Evolutionary conservation across 1,284 basidiomycete species (phyloP).

Genomic region (Somion occarium): DNA sequence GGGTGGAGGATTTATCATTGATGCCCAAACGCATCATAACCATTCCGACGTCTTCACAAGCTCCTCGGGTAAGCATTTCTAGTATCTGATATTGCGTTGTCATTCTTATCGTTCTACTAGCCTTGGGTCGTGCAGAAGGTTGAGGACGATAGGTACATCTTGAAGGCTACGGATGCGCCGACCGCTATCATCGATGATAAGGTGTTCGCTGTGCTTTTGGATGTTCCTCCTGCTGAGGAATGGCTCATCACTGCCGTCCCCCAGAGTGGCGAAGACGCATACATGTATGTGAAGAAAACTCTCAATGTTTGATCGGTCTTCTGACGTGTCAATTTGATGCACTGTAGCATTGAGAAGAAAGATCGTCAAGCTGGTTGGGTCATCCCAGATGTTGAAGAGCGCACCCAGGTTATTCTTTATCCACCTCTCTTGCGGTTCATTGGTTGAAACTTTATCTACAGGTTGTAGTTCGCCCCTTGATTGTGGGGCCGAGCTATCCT

Average conservation of each 20-base stretch:
- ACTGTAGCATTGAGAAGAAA: no score
- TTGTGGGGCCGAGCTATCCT: background rate
- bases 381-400: no score
- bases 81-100: no score
- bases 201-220: slow-evolving; percentile 3
- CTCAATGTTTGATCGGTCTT: no score
- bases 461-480: background rate
- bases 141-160: background rate
- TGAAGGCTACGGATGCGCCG: background rate
- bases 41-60: no score
- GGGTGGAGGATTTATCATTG: background rate
- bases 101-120: no score
- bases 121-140: background rate
- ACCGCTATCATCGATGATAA: slow-evolving; percentile 2
- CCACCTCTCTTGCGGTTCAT: no score
- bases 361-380: no score
- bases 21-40: background rate
- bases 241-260: background rate
- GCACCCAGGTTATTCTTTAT: no score
- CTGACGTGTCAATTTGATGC: no score
- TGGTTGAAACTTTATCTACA: no score
- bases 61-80: no score
- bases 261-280: background rate
- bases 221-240: background rate
- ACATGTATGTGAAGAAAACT: background rate